Base-by-base conservation (phyloP, 2,329 filamentous ascomycete genomes). In the Colletotrichum incanum region DNA sequence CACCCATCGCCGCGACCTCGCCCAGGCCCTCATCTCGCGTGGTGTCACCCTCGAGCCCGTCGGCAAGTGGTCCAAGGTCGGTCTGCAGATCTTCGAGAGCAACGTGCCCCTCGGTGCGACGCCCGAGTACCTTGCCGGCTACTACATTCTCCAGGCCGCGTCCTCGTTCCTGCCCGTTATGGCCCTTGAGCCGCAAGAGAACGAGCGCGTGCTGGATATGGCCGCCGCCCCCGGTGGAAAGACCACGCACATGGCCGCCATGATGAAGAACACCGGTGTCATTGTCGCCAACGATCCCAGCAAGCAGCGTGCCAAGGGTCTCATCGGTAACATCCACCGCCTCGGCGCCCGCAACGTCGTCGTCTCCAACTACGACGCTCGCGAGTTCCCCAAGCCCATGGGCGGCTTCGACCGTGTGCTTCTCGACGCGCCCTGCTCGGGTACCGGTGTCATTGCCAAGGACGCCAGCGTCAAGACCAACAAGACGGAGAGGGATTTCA, bases 1-100 rank as follows among this genome's bases (percentile, higher is more conserved):
- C 77, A 92, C 90, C 47, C 89, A 92, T 79, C 87, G 91, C 64
- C 86, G 91, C 78, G 95, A 97, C 74, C 92, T 99, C 23, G 96
- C 96, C 12, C 95, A 98, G 82, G 90, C 95, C 1, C 89, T 98
- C 72, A 98, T 98, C 87, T 98, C 98, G 85, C 93, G 96, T 75
- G 96, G 96, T 75, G 96, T 99, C 60, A 97, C 95, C 18, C 90
- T 99, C 49, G 96, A 99, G 83, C 96, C 96, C 2, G 94, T 99
- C 23, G 96, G 96, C 73, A 98, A 98, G 83, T 99, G 96, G 96
- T 96, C 93, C 76, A 99, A 99, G 86, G 95, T 99, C 74, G 96
- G 96, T 59, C 89, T 99, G 50, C 96, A 99, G 82, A 91, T 99
- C 72, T 99, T 99, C 81, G 96, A 99, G 83, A 94, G 93, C 70